Conservation (phyloP, 495 filamentous ascomycete genomes). For the Neurospora sp. region DNA sequence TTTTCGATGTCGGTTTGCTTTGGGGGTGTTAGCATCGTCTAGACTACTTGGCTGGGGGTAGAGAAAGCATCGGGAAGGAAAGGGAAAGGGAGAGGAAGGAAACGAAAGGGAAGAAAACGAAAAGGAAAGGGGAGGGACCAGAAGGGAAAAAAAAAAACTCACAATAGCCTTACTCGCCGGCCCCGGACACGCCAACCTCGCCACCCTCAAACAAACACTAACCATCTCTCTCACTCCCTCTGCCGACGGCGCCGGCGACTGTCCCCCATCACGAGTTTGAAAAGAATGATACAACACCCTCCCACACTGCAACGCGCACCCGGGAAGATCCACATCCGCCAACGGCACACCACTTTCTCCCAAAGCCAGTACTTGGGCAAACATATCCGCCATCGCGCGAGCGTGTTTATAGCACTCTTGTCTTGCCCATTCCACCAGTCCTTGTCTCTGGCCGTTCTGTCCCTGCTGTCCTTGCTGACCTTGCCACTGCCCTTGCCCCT, state of each 20-base stretch:
- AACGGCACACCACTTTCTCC: constrained; percentile 27
- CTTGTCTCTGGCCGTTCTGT: not conserved
- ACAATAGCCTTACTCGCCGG: constrained; percentile 31
- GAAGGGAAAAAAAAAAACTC: constrained; percentile 9
- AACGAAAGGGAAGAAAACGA: no score
- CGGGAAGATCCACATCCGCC: constrained; percentile 37
- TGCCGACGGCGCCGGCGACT: constrained; percentile 14
- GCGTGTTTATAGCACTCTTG: constrained; percentile 36
- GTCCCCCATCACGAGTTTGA: constrained; percentile 8
- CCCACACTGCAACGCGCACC: constrained; percentile 38
- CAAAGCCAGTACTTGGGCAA: constrained; percentile 31
- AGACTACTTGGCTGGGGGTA: no score
- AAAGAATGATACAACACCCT: constrained; percentile 30
- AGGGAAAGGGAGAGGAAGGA: not conserved
- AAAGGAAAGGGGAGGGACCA: not conserved
- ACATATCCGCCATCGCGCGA: constrained; percentile 37
- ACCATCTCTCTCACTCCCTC: constrained; percentile 21
- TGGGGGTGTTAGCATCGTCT: constrained; percentile 4
- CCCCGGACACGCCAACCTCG: constrained; percentile 16
- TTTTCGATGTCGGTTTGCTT: constrained; percentile 38
- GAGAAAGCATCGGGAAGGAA: not conserved
- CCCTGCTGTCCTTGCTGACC: no score
- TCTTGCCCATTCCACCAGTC: not conserved
- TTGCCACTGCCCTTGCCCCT: not conserved
- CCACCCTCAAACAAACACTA: constrained; percentile 17